Evolutionary conservation across 371 early-diverging fungal genomes (phyloP), one percentile per base, ranked within the genome.

Genomic region (Blakeslea trispora): DNA sequence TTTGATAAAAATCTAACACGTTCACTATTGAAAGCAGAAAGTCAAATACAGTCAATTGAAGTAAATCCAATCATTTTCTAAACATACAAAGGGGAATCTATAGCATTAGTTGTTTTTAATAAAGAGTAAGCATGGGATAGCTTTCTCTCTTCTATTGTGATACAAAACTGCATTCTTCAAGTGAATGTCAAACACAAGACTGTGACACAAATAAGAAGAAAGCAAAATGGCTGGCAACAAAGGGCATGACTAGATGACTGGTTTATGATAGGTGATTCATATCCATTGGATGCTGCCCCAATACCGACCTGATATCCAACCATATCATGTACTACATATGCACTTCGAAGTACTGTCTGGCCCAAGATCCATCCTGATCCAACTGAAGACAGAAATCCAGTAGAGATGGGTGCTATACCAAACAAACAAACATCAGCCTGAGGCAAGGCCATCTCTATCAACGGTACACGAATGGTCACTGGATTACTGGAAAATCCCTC

Each of bases 271-370:
- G 59, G 55, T 18, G 56, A 51, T 19, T 51, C 17, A 52, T 63
- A 57, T 10, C 54, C 58, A 45, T 63, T 63, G 22, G 53, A 48
- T n/a, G 63, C 63, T 15, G 41, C 41, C 5, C 56, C 61, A 15
- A 60, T 52, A 4, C 53, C 60, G 14, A 65, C 41, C 40, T 59
- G 60, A 15, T 41, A 45, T 10, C 45, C 56, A 9, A 52, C 28
- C 61, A 73, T 61, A 24, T 73, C 70, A 46, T 67, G 68, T 15
- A 69, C 68, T 11, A 73, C 43, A 58, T 69, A 73, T 5, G 70
- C 63, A 50, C 59, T 62, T 31, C 73, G 55, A 7, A 73, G 50
- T 11, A 73, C 53, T 1, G 70, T 67, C 32, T 69, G 62, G 8
- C 69, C 70, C 9, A 65, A 37, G 21, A 68, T 59, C 67, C 67